Evolutionary conservation across 805 yeast genomes (phyloP).

Genomic region (Yarrowia osloensis): DNA sequence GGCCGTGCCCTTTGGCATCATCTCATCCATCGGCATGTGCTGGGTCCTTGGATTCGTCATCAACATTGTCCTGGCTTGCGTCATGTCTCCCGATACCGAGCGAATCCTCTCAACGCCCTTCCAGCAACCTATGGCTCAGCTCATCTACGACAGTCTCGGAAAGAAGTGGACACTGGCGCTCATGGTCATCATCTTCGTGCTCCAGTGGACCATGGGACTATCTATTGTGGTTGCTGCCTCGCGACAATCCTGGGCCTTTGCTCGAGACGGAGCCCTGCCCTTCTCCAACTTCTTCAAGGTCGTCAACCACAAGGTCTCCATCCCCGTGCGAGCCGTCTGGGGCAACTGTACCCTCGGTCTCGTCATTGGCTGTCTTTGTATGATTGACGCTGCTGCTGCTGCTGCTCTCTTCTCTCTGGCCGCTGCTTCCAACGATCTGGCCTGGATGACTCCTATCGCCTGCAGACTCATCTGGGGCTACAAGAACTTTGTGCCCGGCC

Average conservation of each 20-base stretch:
- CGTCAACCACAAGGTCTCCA: constrained; percentile 56
- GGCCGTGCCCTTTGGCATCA: constrained; percentile 67
- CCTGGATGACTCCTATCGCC: constrained; percentile 64
- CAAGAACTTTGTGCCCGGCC: constrained; percentile 61
- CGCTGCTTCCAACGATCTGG: constrained; percentile 61
- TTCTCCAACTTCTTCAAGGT: constrained; percentile 57
- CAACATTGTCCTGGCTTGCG: constrained; percentile 55
- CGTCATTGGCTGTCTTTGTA: constrained; percentile 57
- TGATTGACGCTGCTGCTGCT: constrained; percentile 63
- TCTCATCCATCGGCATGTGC: constrained; percentile 58
- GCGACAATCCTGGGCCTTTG: constrained; percentile 73
- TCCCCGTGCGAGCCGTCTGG: constrained; percentile 67
- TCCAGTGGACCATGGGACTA: constrained; percentile 70
- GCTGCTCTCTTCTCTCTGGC: constrained; percentile 65
- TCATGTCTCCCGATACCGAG: constrained; percentile 50
- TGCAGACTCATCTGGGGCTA: constrained; percentile 54
- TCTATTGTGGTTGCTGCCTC: constrained; percentile 64
- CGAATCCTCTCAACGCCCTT: constrained; percentile 50
- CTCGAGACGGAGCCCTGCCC: constrained; percentile 76
- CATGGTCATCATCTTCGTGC: constrained; percentile 57
- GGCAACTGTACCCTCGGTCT: constrained; percentile 54
- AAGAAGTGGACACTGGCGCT: constrained; percentile 64
- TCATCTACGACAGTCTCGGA: constrained; percentile 62
- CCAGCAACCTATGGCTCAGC: constrained; percentile 68
- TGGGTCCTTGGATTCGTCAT: constrained; percentile 61